Evolutionary conservation across 306 rosid species (phyloP), one percentile per base, ranked within the genome.

Genomic region (Lathyrus sativus): DNA sequence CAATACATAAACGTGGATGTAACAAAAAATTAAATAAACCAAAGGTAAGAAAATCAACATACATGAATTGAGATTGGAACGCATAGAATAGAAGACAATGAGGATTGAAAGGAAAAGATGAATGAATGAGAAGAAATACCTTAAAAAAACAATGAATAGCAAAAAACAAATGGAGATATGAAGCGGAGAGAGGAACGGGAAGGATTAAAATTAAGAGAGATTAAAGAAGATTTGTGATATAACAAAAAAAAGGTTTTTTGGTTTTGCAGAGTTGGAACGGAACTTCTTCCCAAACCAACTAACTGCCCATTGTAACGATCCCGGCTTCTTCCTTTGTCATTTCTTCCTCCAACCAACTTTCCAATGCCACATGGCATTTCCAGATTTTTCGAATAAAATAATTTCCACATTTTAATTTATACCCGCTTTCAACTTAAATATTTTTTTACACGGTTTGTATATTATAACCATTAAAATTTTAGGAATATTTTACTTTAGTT

Each of bases 211-310:
- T 19, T 1, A 14, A n/a, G 31, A 0, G 9, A 50, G 38, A 50
- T 33, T 57, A 51, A 13, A 45, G 12, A 48, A 66, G 13, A 50
- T 2, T 22, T 53, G n/a, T 3, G 46, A 22, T 22, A 51, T 51
- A 18, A 19, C 3, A 10, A 53, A 10, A 5, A 5, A 11, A 9
- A 11, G 3, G 58, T 4, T 22, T 53, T 10, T 50, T 69, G 59
- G 80, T 28, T 38, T 33, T 71, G 81, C 78, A 66, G 74, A 73
- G 76, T 70, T 78, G 78, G 70, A 76, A 76, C 66, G 85, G 71
- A 63, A 76, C 75, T 73, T 76, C 69, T 75, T 63, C 31, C 71
- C 79, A 33, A 63, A 62, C 91, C 78, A 79, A 80, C 81, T 61
- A 50, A 50, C 56, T 50, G 72, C 80, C 82, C 65, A 80, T 62